Evolutionary conservation across 306 rosid genomes (phyloP), one percentile per base, ranked within the genome.

Genomic region (Cyamopsis tetragonoloba): DNA sequence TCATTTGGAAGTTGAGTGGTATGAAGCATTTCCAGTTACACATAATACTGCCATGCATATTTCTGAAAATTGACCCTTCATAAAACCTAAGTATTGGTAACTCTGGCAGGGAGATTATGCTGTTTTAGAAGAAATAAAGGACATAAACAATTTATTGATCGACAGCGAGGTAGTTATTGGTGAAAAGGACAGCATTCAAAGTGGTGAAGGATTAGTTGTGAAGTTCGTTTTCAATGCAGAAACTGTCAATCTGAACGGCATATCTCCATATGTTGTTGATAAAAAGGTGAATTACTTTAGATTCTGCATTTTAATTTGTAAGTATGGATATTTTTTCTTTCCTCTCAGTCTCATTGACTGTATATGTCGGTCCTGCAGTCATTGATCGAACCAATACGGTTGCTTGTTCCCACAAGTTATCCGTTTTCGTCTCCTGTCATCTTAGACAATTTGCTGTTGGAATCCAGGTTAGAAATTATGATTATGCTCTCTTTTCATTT

Each of bases 351-450:
- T 42, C 9, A 59, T 31, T 62, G 50, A 71, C 64, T 35, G 15
- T 24, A 5, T 48, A 37, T 48, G 27, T 26, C 58, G 32, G 28
- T 61, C 47, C 49, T 78, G 79, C 72, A 79, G 84, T 48, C 77
- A 50, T 8, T 58, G 23, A 75, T 71, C 70, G 39, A 79, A 59
- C 77, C 82, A 0, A 39, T 82, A 62, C 8, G 34, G 37, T 57
- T 82, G 68, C 71, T 72, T 57, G 66, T 82, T 72, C 87, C 87
- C 8, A 1, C 58, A 56, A 72, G 49, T 35, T 82, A 79, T 79
- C 84, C 87, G 23, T 23, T 4, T 13, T 49, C 35, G 62, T 43
- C 81, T 0, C 79, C 79, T 10, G 19, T 71, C 15, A 20, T 82
- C 19, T 50, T 75, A 18, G 79, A 82, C 32, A 39, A 67, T 26